These are phyloP conservation scores for Podospora sp. DNA, from an alignment of 495 filamentous ascomycete genomes.

Conservation along the genomic window DNA sequence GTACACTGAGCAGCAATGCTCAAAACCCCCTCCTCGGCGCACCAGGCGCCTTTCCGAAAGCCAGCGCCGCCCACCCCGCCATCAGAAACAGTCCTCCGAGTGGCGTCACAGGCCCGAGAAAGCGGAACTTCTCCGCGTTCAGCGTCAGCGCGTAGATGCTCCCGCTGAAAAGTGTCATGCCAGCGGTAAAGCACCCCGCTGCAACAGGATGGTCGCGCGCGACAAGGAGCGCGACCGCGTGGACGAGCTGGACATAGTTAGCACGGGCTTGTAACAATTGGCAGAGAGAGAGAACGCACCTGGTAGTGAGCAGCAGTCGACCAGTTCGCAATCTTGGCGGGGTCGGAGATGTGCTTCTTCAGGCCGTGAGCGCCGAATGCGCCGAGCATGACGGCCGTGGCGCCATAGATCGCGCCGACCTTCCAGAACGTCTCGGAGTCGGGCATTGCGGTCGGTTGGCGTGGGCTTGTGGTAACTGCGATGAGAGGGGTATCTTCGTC, in stretches of 20 bases:
- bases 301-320: constrained; percentile 64
- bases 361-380: constrained; percentile 68
- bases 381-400: constrained; percentile 58
- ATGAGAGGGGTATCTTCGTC: constrained; percentile 21
- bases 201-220: constrained; percentile 44
- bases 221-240: constrained; percentile 59
- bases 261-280: constrained; percentile 1
- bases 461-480: background rate
- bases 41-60: constrained; percentile 20
- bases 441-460: constrained; percentile 24
- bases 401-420: constrained; percentile 61
- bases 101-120: constrained; percentile 61
- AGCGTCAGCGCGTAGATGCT: constrained; percentile 62
- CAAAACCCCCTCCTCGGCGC: background rate
- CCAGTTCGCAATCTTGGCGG: constrained; percentile 56
- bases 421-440: constrained; percentile 51
- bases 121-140: constrained; percentile 56
- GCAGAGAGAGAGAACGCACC: constrained; percentile 32
- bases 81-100: constrained; percentile 62
- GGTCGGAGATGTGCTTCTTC: constrained; percentile 58
- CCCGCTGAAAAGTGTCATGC: constrained; percentile 62
- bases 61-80: constrained; percentile 53
- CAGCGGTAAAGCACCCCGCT: constrained; percentile 45
- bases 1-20: background rate
- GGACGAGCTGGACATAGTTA: constrained; percentile 50